Evolutionary conservation across 2,329 filamentous ascomycete species (phyloP).

Genomic region (Cucurbitaria berberidis): DNA sequence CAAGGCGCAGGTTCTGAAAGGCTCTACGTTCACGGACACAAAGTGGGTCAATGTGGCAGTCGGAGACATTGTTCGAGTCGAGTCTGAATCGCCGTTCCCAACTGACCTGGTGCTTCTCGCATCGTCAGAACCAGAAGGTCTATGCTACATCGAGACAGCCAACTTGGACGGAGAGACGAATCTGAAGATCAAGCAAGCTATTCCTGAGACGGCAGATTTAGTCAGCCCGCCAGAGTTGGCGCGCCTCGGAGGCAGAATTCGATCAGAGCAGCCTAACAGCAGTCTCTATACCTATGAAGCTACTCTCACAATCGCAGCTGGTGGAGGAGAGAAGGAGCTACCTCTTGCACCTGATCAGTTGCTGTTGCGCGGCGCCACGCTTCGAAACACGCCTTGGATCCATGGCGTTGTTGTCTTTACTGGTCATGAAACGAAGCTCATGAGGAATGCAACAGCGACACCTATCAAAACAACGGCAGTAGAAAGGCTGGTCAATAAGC

Average conservation of each 20-base stretch:
- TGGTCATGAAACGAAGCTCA: conserved; percentile 97
- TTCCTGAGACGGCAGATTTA: conserved; percentile 87
- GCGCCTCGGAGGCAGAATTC: conserved; percentile 81
- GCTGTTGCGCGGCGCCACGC: conserved; percentile 86
- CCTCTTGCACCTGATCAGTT: conserved; percentile 91
- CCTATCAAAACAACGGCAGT: conserved; percentile 98
- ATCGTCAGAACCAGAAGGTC: conserved; percentile 93
- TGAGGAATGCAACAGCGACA: conserved; percentile 96
- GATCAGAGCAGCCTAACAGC: conserved; percentile 97
- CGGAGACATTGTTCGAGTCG: conserved; percentile 89
- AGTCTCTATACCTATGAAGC: conserved; percentile 98
- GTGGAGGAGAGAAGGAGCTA: conserved; percentile 91
- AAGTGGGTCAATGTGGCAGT: conserved; percentile 95
- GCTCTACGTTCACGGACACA: conserved; percentile 81
- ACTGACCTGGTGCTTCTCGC: conserved; percentile 91
- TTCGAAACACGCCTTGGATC: conserved; percentile 96
- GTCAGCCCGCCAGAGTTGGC: conserved; percentile 88
- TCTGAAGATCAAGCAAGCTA: conserved; percentile 96
- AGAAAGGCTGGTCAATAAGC: conserved; percentile 88
- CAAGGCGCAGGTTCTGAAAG: conserved; percentile 80
- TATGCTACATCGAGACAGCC: conserved; percentile 98
- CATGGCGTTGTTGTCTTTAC: conserved; percentile 97
- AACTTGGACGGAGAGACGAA: conserved; percentile 98
- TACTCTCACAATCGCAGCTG: conserved; percentile 86
- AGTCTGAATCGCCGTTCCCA: conserved; percentile 94